A percentile compares a stretch with the other conserved stretches of the same genome.
phyloP scores from a whole-genome alignment of 2,329 filamentous ascomycete species.

The Exophiala sp. region DNA sequence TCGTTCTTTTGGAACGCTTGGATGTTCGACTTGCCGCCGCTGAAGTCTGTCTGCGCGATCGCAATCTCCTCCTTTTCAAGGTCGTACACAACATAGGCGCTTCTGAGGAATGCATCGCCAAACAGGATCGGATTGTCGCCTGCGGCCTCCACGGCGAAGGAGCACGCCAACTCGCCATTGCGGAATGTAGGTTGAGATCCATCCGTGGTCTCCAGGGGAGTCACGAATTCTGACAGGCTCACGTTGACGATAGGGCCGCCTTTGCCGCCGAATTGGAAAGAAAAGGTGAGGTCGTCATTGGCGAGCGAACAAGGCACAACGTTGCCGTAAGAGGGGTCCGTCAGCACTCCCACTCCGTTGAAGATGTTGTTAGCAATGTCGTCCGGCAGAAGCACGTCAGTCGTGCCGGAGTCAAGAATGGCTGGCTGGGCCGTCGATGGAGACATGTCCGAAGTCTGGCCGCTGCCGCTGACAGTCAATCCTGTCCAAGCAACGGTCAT shows the following conservation, averaged over 20 bases:
- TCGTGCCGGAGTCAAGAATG: slow-evolving; percentile 70
- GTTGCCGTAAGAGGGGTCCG: slow-evolving; percentile 34
- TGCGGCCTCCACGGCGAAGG: slow-evolving; percentile 62
- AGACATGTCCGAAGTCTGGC: slow-evolving; percentile 38
- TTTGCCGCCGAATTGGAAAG: slow-evolving; percentile 50
- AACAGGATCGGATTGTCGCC: slow-evolving; percentile 54
- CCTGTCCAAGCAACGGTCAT: slow-evolving; percentile 44
- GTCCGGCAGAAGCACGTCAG: slow-evolving; percentile 62
- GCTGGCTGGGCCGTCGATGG: slow-evolving; percentile 41
- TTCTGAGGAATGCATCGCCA: slow-evolving; percentile 68
- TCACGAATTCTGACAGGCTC: slow-evolving; percentile 51
- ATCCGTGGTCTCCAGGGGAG: slow-evolving; percentile 47
- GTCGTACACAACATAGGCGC: slow-evolving; percentile 71
- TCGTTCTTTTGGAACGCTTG: slow-evolving; percentile 18
- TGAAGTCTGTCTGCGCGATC: slow-evolving; percentile 56
- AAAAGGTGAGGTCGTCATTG: slow-evolving; percentile 38
- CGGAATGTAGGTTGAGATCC: slow-evolving; percentile 48
- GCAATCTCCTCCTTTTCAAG: slow-evolving; percentile 65
- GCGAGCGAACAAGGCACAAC: slow-evolving; percentile 41
- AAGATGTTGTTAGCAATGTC: slow-evolving; percentile 52
- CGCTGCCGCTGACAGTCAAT: slow-evolving; percentile 17
- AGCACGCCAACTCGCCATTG: slow-evolving; percentile 53
- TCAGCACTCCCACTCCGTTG: slow-evolving; percentile 51
- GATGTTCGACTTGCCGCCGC: slow-evolving; percentile 15
- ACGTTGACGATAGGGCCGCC: slow-evolving; percentile 32